Evolutionary conservation across 352 stramenopile genomes (phyloP), one percentile per base, ranked within the genome.

Genomic region (Phytophthora cajani): DNA sequence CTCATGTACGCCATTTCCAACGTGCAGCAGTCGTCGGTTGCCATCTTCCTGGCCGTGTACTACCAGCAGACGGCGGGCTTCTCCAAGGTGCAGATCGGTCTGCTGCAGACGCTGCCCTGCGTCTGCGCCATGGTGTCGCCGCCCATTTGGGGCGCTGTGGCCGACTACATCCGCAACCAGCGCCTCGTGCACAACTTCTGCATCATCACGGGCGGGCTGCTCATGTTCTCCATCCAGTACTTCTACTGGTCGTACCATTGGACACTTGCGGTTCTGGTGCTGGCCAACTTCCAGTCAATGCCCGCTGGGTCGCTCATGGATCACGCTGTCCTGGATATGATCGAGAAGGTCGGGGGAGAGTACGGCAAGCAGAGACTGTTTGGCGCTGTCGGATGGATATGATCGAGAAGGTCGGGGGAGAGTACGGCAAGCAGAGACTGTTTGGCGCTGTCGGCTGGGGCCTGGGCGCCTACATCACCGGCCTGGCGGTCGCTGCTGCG

Each of bases 341-440:
- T 93, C 27, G 67, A 77, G 55, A 85, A 87, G 51, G 75, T 87
- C 44, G 83, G 85, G n/a, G 82, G 81, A n/a, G 85, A 91, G 58
- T 93, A 93, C 51, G 85, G 85, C 74, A 91, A 90, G 73, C 85
- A 93, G 75, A 77, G 85, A 1, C 80, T 93, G 30, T 91, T 89
- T 67, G 84, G 83, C n/a, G 78, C 85, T 7, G 71, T 93, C 14
- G 85, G 85, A 32, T 93, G 79, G 67, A n/a, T n/a, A n/a, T n/a
- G n/a, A 79, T 93, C 27, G 67, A 77, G 55, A 85, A 87, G 51
- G 75, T 87, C 44, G 83, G 85, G n/a, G 82, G 81, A n/a, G 85
- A 91, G 58, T 93, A 93, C 51, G 85, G 85, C 74, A 91, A 91
- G 73, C 85, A 93, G 75, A 77, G 85, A 1, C 80, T 93, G 30